Percentiles rank a stretch among this genome's conserved stretches.
These are phyloP conservation scores for Selaginella moellendorffii DNA, from an alignment of 75 land plant species.

Conservation along the genomic window DNA sequence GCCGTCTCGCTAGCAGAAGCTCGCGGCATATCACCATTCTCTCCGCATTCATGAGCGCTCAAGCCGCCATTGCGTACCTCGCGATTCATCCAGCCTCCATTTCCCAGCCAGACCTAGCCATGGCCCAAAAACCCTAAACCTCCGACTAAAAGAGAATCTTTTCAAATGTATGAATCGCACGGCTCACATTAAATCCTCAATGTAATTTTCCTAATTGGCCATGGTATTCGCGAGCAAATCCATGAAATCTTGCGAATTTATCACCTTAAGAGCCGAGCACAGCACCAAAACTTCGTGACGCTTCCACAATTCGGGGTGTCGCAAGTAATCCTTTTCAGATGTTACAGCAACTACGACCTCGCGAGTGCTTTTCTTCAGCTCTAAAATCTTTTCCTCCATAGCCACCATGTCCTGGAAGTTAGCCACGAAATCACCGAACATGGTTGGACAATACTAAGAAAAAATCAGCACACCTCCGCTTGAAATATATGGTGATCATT, in stretches of 20 bases:
- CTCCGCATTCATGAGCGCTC: too few species aligned
- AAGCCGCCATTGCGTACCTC: too few species aligned
- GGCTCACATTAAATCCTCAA: too few species aligned
- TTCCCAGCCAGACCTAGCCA: too few species aligned
- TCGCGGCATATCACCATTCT: too few species aligned
- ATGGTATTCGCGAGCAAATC: too few species aligned
- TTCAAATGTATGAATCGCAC: too few species aligned
- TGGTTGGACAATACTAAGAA: neutral
- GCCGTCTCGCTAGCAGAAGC: too few species aligned
- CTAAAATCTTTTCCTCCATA: neutral
- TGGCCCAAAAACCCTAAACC: too few species aligned
- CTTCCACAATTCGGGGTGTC: neutral
- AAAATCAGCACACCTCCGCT: conserved; percentile 16
- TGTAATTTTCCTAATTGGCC: too few species aligned
- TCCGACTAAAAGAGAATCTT: too few species aligned
- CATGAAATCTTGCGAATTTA: neutral
- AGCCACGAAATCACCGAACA: neutral
- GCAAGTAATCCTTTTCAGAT: neutral
- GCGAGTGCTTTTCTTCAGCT: neutral
- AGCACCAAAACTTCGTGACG: neutral
- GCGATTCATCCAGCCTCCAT: too few species aligned
- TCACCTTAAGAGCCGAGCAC: neutral
- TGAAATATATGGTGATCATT: conserved; percentile 48
- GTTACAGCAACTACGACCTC: neutral
- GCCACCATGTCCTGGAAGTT: neutral